These are phyloP conservation scores for Salicornia ramosissima DNA, from an alignment of 148 eudicot genomes.

Conservation along the genomic window DNA sequence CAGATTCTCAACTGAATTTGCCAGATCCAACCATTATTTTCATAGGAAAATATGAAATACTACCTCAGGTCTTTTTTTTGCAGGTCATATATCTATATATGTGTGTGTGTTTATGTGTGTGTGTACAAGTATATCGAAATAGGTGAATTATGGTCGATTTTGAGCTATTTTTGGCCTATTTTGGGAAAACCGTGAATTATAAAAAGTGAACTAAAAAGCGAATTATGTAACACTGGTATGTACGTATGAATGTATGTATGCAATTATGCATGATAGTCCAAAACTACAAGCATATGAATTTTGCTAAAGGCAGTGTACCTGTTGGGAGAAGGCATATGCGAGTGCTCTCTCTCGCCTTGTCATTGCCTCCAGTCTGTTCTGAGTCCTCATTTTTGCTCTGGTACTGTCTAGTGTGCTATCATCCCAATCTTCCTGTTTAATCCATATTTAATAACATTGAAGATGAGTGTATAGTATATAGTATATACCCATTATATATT, in stretches of 20 bases:
- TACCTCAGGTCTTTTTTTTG: too few relatives aligned
- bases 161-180: too few relatives aligned
- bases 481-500: too few relatives aligned
- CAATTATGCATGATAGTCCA: too few relatives aligned
- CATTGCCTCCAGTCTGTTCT: slow-evolving; percentile 68
- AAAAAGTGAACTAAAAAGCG: too few relatives aligned
- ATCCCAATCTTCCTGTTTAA: slow-evolving; percentile 72
- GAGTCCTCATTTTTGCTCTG: slow-evolving; percentile 55
- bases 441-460: background rate
- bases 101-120: too few relatives aligned
- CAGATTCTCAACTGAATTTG: slow-evolving; percentile 56
- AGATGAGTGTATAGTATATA: background rate
- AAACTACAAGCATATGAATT: background rate
- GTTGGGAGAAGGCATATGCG: slow-evolving; percentile 88
- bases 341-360: slow-evolving; percentile 88
- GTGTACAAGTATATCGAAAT: too few relatives aligned
- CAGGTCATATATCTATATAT: too few relatives aligned
- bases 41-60: background rate
- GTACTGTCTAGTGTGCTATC: slow-evolving; percentile 71
- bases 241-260: background rate
- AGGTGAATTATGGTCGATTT: too few relatives aligned
- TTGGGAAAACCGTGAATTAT: too few relatives aligned
- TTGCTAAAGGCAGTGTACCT: slow-evolving; percentile 34
- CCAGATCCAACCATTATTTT: background rate
- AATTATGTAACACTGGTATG: too few relatives aligned